Base-by-base conservation (phyloP, 257 asterid species). In the Echites panduratus region DNA sequence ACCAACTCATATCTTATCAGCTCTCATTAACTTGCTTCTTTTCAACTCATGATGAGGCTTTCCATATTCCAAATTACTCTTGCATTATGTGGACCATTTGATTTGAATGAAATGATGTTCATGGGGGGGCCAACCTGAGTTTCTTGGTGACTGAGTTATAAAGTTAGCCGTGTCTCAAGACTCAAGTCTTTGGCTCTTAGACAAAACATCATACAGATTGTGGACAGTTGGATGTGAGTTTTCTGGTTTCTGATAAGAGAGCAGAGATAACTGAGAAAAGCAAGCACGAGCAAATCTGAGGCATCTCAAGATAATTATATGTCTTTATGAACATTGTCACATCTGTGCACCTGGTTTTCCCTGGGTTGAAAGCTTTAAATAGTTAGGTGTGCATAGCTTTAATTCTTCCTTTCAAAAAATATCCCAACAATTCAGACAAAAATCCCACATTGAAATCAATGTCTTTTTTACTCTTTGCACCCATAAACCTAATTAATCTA, bases 201-300 rank as follows among this genome's bases (percentile, higher is more conserved):
- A n/a, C n/a, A n/a, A 75, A 75, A 40, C 41, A 32, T 52, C 58
- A 58, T 58, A 50, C 71, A 75, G 65, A n/a, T 53, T 56, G 44
- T 58, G 44, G 54, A 68, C 74, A 68, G 74, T 67, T 58, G 43
- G 74, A 71, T 7, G n/a, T n/a, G n/a, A n/a, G n/a, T n/a, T n/a
- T n/a, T n/a, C n/a, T n/a, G n/a, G n/a, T n/a, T n/a, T n/a, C n/a
- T n/a, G n/a, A n/a, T n/a, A n/a, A n/a, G n/a, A n/a, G n/a, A n/a
- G n/a, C n/a, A n/a, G n/a, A 32, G 49, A 49, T 38, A 66, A 54
- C 69, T 35, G 74, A 75, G 74, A 75, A 68, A 44, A n/a, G 14
- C 22, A 54, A 65, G 24, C 12, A 27, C n/a, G n/a, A 26, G 12
- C 43, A 65, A 40, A 64, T 38, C 47, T 73, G 66, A 65, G 71